Conservation (phyloP, 805 yeast genomes). For the Isabelozyma heimii region DNA sequence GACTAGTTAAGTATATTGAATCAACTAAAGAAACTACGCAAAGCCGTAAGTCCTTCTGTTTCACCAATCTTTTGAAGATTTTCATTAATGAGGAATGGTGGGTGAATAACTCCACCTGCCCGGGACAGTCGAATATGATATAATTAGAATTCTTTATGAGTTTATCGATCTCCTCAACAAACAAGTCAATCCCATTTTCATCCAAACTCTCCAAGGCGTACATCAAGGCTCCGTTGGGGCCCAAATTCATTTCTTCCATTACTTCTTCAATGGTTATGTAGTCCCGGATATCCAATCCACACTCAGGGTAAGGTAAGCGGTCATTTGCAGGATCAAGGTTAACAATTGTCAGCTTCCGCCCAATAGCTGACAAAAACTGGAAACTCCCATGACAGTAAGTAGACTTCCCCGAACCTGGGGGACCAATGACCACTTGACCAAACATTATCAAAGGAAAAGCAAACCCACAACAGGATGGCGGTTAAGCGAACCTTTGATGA, state of each 20-base stretch:
- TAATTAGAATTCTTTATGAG: constrained; percentile 58
- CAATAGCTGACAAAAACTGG: constrained; percentile 92
- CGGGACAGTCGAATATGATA: constrained; percentile 86
- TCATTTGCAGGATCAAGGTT: constrained; percentile 95
- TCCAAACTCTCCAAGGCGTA: constrained; percentile 69
- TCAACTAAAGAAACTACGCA: constrained; percentile 88
- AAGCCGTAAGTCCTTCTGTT: constrained; percentile 61
- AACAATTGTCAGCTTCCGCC: constrained; percentile 79
- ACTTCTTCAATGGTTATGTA: constrained; percentile 73
- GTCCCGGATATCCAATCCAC: constrained; percentile 76
- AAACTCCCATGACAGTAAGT: constrained; percentile 91
- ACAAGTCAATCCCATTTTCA: constrained; percentile 41
- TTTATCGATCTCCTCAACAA: constrained; percentile 54
- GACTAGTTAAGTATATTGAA: constrained; percentile 74
- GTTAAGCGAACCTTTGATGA: background rate
- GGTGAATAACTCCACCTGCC: constrained; percentile 94
- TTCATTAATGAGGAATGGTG: constrained; percentile 72
- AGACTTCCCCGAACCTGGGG: constrained; percentile 97
- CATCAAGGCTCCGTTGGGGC: constrained; percentile 91
- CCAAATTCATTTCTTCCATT: constrained; percentile 68
- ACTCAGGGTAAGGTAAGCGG: constrained; percentile 56
- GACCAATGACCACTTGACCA: constrained; percentile 94
- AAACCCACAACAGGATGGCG: background rate
- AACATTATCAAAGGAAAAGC: constrained; percentile 35
- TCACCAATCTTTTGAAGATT: constrained; percentile 60